A percentile compares a stretch with the other conserved stretches of the same genome.
phyloP scores from a whole-genome alignment of 345 rosid genomes.

The Hibiscus tridactylites region DNA sequence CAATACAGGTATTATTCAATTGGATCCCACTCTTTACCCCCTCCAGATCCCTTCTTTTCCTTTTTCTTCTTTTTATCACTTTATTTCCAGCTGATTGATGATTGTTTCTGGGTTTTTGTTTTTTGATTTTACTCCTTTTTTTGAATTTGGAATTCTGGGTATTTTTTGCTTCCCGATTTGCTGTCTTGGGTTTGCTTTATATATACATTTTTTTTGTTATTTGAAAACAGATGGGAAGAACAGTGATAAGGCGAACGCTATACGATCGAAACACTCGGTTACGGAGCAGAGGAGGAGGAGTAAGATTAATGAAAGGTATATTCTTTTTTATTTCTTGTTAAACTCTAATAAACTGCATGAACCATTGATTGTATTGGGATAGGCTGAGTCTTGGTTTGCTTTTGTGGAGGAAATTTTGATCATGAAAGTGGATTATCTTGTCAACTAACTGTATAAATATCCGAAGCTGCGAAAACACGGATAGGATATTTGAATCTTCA shows the following conservation, averaged over 20 bases:
- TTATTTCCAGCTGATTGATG: not conserved
- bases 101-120: not conserved
- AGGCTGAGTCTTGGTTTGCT: not conserved
- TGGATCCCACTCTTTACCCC: conserved; percentile 25
- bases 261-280: conserved; percentile 89
- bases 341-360: not conserved
- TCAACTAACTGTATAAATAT: not conserved
- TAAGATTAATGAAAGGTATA: conserved; percentile 92
- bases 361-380: not conserved
- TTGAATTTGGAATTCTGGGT: conserved; percentile 12
- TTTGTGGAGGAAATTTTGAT: not conserved
- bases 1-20: conserved; percentile 29
- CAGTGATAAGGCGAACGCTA: conserved; percentile 63
- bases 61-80: not conserved
- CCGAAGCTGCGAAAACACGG: not conserved
- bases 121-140: not conserved
- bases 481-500: not conserved
- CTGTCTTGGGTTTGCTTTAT: not conserved
- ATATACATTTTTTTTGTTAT: not conserved
- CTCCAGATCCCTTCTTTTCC: not conserved
- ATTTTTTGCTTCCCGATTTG: not conserved
- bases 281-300: conserved; percentile 92
- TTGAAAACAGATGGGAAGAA: conserved; percentile 58
- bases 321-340: not conserved
- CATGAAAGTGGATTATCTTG: not conserved